Evolutionary conservation across 148 eudicot genomes (phyloP), one percentile per base, ranked within the genome.

Genomic region (Fagopyrum tataricum): DNA sequence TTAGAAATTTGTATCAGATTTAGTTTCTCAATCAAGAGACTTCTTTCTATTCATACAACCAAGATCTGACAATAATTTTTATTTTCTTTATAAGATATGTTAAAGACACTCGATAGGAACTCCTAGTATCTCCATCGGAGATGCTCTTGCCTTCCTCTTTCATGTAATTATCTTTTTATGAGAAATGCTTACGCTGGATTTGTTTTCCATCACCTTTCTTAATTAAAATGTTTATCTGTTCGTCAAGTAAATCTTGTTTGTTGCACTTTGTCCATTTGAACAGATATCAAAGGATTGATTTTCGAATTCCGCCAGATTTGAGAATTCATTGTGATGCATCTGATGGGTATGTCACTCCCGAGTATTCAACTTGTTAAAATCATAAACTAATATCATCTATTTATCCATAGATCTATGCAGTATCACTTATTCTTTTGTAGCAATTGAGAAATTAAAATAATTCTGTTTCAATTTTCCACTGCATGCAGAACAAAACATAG

Each of bases 271-370:
- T 4, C 64, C 66, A 46, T 31, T 66, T 81, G 49, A 46, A 73
- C 89, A 93, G 98, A 79, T 94, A 91, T 81, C 98, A 94, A 72
- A 85, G 86, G 75, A 89, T 82, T 68, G 96, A 91, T 80, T 91
- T 91, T 72, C 91, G 98, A 81, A 91, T 91, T 67, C 97, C 93
- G 18, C 89, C 85, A 58, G 15, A 87, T 52, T 76, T 91, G 77
- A 82, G 96, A 74, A 78, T 80, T 75, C 87, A 89, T 76, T 85
- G 87, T 82, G 92, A 87, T 76, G 81, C 81, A 21, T 68, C 75
- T 39, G 73, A 73, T 59, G 87, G 89, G 98, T 91, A 82, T 85
- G 93, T 76, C 20, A 51, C 37, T 3, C 21, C 37, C 18, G 52
- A 42, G 23, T 39, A 51, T 43, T 70, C 72, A 70, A 70, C 0